Base-by-base conservation (phyloP, 1,284 basidiomycete genomes). In the Ganoderma leucocontextum region DNA sequence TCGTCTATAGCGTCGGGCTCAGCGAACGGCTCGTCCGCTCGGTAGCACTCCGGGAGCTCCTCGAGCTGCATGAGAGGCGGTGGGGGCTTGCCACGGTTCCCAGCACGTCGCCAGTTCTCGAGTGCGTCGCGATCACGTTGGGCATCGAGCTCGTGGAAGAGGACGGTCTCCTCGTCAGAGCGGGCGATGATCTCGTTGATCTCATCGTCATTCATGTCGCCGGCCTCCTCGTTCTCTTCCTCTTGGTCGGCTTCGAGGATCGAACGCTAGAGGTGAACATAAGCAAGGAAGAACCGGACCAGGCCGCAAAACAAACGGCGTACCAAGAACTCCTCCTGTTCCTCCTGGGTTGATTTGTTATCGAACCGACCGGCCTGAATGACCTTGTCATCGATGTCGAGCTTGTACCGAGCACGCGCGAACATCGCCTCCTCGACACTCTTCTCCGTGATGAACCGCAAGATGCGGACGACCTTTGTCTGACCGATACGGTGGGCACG, bases 401-500 rank as follows among this genome's bases (percentile, higher is more conserved):
- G 92, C 86, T 99, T 99, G 82, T 91, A 95, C 72, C 96, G 91
- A 3, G 98, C 98, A 72, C 96, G 90, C 60, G 95, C 93, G 74
- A 98, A 92, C 87, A 99, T 98, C 10, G 96, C 95, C 83, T 99
- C 97, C 81, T 99, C 98, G 19, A 99, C 96, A 73, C 95, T 98
- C 84, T 97, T 97, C 80, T 97, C 95, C 7, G 97, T 99, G 78
- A 99, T 97, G 79, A 99, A 94, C 75, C 97, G 92, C 72, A 99
- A 85, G 73, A 99, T 99, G 52, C 97, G 91, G 47, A 99, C 98
- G 66, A 97, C 95, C 83, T 98, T 98, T 75, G 98, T 99, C 80
- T 99, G 98, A 71, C 98, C 98, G 77, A 99, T 99, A 89, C 98
- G 97, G 86, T 99, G 97, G 13, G 96, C 96, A 86, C 95, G 95